phyloP scores from a whole-genome alignment of 2,329 filamentous ascomycete species.

The Paecilomyces dactylethromorphus region DNA sequence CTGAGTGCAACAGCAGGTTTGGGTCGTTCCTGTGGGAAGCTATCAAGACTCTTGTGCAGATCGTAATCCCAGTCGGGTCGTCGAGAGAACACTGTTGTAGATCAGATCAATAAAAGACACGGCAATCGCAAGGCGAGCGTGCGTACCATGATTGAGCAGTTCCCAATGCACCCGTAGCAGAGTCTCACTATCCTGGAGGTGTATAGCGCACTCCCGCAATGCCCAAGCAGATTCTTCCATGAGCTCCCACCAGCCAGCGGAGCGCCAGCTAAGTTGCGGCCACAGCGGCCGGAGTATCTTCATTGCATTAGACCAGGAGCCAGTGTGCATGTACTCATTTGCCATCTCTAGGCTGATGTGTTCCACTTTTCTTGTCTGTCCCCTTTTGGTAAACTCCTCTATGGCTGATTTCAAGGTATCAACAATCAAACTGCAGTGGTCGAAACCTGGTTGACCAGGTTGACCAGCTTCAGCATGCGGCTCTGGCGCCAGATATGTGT shows the following conservation, averaged over 20 bases:
- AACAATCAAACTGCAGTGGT: conserved; percentile 48
- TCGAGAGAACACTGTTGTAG: conserved; percentile 25
- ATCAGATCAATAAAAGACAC: conserved; percentile 5
- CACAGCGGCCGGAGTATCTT: conserved; percentile 48
- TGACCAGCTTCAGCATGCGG: conserved; percentile 50
- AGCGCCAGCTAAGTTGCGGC: conserved; percentile 52
- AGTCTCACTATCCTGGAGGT: conserved; percentile 39
- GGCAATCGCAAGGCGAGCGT: background rate
- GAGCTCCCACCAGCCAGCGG: conserved; percentile 53
- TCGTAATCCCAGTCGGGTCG: conserved; percentile 36
- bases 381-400: conserved; percentile 45
- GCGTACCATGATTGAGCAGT: conserved; percentile 35
- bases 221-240: conserved; percentile 49
- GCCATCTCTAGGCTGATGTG: conserved; percentile 50
- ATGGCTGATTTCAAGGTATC: conserved; percentile 42
- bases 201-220: conserved; percentile 47
- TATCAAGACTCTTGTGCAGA: conserved; percentile 41
- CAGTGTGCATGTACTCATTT: conserved; percentile 46
- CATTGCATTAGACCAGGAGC: conserved; percentile 46
- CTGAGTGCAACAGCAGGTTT: conserved; percentile 43
- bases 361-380: conserved; percentile 50
- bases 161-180: conserved; percentile 54
- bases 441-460: conserved; percentile 37
- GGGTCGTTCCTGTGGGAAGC: conserved; percentile 26
- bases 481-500: conserved; percentile 55